Base-by-base conservation (phyloP, 108 stramenopile genomes). In the Cyclotella distinguenda region DNA sequence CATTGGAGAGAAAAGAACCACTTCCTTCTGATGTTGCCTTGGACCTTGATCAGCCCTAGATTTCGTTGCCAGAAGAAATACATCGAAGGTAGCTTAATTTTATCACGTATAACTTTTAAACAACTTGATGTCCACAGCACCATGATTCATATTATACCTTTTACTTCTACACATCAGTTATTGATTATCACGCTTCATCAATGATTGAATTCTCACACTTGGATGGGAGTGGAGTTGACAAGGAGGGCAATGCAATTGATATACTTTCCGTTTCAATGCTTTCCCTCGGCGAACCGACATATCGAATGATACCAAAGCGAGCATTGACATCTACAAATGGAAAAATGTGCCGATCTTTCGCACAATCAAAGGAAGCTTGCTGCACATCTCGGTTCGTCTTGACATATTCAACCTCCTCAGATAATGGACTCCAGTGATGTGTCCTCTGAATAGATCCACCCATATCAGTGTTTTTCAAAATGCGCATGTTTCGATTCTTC, bases 321-420 rank as follows among this genome's bases (percentile, higher is more conserved):
- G 83, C 90, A 48, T 94, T 91, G 3, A 89, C 88, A 60, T 91
- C 90, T 8, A 89, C 87, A 82, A 86, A 91, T 10, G 93, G 90
- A 44, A 90, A 88, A 12, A 94, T 76, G 45, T 91, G 93, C 9
- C 93, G 61, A 65, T 94, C 93, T 64, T 94, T 91, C 10, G 93
- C 93, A 65, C 90, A 94, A 39, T 91, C 88, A 56, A 91, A 91
- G 0, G 79, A 74, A 53, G 74, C 85, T 25, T 78, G 68, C 39
- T 81, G 77, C 15, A 75, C 61, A 64, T 94, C 93, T 54, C 85
- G 60, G 6, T 75, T 66, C 8, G 93, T 94, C 32, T 64, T 69
- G 18, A 94, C 86, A 47, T 86, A 89, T 35, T 81, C 81, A 15
- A 94, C 93, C 74, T 94, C 93, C 50, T 91, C 86, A 44, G 69